Evolutionary conservation across 2,329 filamentous ascomycete species (phyloP).

Genomic region (Pseudogymnoascus sp.): DNA sequence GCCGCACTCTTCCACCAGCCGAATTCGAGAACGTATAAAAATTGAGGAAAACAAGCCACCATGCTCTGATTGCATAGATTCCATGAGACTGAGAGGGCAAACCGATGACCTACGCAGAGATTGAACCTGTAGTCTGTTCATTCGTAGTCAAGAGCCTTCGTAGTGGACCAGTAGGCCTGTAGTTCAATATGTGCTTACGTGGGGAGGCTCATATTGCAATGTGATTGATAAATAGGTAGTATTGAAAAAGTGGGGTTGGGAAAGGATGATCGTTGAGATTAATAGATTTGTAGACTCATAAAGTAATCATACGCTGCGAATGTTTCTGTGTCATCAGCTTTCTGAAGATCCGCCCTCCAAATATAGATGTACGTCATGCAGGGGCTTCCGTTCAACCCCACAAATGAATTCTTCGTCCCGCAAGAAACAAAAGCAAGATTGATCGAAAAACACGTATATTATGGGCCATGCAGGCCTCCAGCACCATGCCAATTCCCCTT

Average conservation of each 20-base stretch:
- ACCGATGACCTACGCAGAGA: background rate
- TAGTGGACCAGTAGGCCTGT: background rate
- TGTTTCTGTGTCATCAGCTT: background rate
- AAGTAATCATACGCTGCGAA: background rate
- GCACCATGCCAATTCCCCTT: conserved; percentile 25
- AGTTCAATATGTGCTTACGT: background rate
- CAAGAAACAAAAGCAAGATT: background rate
- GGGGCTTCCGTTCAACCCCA: background rate
- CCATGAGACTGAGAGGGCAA: background rate
- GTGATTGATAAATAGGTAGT: background rate
- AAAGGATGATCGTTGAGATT: conserved; percentile 1
- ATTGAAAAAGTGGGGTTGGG: background rate
- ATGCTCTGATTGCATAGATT: background rate
- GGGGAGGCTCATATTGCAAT: background rate
- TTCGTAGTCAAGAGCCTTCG: background rate
- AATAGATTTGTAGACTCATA: background rate
- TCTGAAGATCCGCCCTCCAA: background rate
- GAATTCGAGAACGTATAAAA: background rate
- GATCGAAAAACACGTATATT: background rate
- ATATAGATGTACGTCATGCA: background rate
- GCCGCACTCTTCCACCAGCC: background rate
- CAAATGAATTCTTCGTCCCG: background rate
- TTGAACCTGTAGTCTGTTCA: background rate
- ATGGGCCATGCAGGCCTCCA: background rate
- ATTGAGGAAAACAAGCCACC: background rate